Base-by-base conservation (phyloP, 2,329 filamentous ascomycete genomes). In the Blastomyces gilchristii region DNA sequence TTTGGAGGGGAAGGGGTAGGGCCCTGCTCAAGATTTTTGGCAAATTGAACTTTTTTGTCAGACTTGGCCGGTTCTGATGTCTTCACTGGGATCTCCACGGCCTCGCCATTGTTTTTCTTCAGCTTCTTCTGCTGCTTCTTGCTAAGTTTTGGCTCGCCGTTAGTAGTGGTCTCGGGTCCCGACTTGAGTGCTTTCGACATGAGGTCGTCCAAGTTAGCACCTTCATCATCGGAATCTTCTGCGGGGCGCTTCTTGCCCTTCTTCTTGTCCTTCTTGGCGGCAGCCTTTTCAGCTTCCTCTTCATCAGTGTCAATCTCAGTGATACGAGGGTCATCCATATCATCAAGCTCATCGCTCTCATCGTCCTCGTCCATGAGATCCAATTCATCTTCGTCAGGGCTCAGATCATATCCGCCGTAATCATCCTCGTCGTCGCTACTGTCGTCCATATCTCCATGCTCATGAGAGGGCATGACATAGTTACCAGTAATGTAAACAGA, bases 61-160 rank as follows among this genome's bases (percentile, higher is more conserved):
- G 82, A 80, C 82, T 87, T 86, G 67, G 76, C 77, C 67, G 83
- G 79, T 69, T 83, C 79, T 67, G 83, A 79, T 56, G 78, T 75
- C 70, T 87, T 84, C 54, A 80, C 79, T 71, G 52, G 75, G 70
- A 74, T 74, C 60, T 82, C 78, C 65, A 88, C 85, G 64, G 94
- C 87, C 75, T 97, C 89, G 69, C 93, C 94, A 76, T 96, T 90
- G 83, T 97, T 97, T 84, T 96, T 97, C 88, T 99, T 97, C 72
- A 89, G 84, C 78, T 97, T 97, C 87, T 97, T 97, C 75, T 89
- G 86, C 78, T 97, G 90, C 82, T 96, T 97, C 85, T 97, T 97
- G 84, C 87, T 92, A 67, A 91, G 83, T 81, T 92, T 92, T 69
- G 82, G 75, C 70, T 91, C 88, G 68, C 85, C 84, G 67, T 83